These are phyloP conservation scores for Suaeda aralocaspica DNA, from an alignment of 148 eudicot species.

Conservation along the genomic window DNA sequence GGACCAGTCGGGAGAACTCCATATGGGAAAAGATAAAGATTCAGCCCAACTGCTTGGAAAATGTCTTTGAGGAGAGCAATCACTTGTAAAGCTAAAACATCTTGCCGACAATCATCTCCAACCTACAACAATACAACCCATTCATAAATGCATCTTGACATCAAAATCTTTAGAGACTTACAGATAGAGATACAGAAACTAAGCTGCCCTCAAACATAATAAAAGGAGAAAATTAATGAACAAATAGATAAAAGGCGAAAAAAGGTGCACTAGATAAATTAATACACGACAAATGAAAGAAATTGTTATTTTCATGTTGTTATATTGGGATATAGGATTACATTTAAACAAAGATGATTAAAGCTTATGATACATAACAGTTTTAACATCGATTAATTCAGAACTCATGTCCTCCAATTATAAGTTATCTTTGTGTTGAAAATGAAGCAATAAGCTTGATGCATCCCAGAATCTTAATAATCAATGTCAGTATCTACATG, in stretches of 20 bases:
- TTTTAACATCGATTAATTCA: too few relatives aligned
- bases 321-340: too few relatives aligned
- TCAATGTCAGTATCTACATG: too few relatives aligned
- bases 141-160: slow-evolving; percentile 6
- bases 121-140: slow-evolving; percentile 46
- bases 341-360: too few relatives aligned
- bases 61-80: slow-evolving; percentile 89
- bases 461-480: too few relatives aligned
- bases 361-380: too few relatives aligned
- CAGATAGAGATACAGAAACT: not conserved
- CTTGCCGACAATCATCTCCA: slow-evolving; percentile 99
- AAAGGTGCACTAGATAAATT: not conserved
- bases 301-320: not conserved
- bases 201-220: slow-evolving; percentile 2
- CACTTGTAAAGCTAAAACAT: slow-evolving; percentile 97
- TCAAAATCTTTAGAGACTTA: not conserved
- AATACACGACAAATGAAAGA: not conserved
- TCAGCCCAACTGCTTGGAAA: slow-evolving; percentile 75
- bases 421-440: too few relatives aligned
- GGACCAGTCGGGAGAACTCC: slow-evolving; percentile 99
- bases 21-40: slow-evolving; percentile 87
- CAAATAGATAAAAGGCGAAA: not conserved
- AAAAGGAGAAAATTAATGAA: too few relatives aligned
- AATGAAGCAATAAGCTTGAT: too few relatives aligned
- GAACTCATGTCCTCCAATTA: too few relatives aligned